Evolutionary conservation across 75 land plant species (phyloP).

Genomic region (Gnetum montanum): DNA sequence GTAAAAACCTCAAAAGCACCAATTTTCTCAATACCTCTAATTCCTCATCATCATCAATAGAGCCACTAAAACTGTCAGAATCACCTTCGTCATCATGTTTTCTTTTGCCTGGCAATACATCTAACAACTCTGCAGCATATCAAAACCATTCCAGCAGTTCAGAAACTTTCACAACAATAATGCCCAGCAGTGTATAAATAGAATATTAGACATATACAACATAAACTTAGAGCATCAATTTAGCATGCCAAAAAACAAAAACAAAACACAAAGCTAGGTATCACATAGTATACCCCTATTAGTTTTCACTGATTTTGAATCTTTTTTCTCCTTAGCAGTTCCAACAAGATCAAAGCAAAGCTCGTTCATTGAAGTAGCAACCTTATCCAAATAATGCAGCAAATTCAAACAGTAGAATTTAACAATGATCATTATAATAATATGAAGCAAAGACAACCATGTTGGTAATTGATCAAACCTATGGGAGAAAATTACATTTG

Average conservation of each 20-base stretch:
- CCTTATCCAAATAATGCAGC: conserved; percentile 22
- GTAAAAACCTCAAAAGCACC: neutral
- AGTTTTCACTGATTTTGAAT: conserved; percentile 47
- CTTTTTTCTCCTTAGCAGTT: conserved; percentile 70
- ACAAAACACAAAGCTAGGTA: neutral
- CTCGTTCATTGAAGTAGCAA: conserved; percentile 75
- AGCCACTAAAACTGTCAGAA: conserved; percentile 35
- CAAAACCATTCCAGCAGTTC: no score
- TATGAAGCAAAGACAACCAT: neutral
- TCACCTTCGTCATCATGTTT: conserved; percentile 44
- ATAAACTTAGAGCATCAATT: no score
- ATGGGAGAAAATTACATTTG: conserved; percentile 34
- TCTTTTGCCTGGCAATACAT: conserved; percentile 73
- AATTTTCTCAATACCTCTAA: conserved; percentile 11
- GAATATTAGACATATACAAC: no score
- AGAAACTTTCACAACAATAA: no score
- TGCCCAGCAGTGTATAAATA: no score
- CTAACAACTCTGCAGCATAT: conserved; percentile 61
- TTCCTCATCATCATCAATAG: conserved; percentile 29
- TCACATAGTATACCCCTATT: conserved; percentile 51
- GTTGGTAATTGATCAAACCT: neutral
- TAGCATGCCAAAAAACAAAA: neutral
- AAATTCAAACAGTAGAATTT: neutral
- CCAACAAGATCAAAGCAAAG: conserved; percentile 85
- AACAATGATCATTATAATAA: neutral